Percentiles rank a stretch among this genome's conserved stretches.
Conservation (phyloP, 2,329 filamentous ascomycete species). For the Teratosphaeria epicoccoides region DNA sequence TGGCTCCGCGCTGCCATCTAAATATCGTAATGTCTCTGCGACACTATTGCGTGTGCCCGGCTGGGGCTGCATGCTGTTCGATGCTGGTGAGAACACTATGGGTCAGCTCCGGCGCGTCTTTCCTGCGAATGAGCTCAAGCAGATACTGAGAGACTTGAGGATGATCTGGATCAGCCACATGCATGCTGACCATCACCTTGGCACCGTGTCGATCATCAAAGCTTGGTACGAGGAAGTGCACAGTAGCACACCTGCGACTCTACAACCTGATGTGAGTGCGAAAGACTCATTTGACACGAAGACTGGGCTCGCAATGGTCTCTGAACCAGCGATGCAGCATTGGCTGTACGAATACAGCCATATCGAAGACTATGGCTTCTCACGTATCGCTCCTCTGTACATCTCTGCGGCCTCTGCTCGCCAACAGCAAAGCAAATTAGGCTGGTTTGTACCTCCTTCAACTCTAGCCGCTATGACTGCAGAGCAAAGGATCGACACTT, state of each 20-base stretch:
- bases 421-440: slow-evolving; percentile 17
- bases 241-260: slow-evolving; percentile 19
- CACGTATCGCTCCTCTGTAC: slow-evolving; percentile 43
- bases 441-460: slow-evolving; percentile 23
- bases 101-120: slow-evolving; percentile 75
- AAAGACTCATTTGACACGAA: slow-evolving; percentile 12
- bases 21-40: slow-evolving; percentile 88
- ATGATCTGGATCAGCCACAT: slow-evolving; percentile 89
- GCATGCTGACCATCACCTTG: slow-evolving; percentile 93
- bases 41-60: slow-evolving; percentile 77
- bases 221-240: slow-evolving; percentile 61
- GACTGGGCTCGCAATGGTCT: slow-evolving; percentile 51
- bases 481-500: slow-evolving; percentile 20
- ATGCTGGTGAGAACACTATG: slow-evolving; percentile 85
- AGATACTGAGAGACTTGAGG: slow-evolving; percentile 68
- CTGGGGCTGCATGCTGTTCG: slow-evolving; percentile 78
- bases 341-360: slow-evolving; percentile 72
- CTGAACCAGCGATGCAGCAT: slow-evolving; percentile 58
- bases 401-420: slow-evolving; percentile 24
- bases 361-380: slow-evolving; percentile 66
- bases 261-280: slow-evolving; percentile 9
- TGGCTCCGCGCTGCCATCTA: slow-evolving; percentile 79
- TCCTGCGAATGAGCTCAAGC: slow-evolving; percentile 49
- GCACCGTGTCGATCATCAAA: slow-evolving; percentile 67
- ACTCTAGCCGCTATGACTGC: slow-evolving; percentile 11